These are phyloP conservation scores for Colletotrichum acutatum DNA, from an alignment of 2,329 filamentous ascomycete species.

Conservation along the genomic window DNA sequence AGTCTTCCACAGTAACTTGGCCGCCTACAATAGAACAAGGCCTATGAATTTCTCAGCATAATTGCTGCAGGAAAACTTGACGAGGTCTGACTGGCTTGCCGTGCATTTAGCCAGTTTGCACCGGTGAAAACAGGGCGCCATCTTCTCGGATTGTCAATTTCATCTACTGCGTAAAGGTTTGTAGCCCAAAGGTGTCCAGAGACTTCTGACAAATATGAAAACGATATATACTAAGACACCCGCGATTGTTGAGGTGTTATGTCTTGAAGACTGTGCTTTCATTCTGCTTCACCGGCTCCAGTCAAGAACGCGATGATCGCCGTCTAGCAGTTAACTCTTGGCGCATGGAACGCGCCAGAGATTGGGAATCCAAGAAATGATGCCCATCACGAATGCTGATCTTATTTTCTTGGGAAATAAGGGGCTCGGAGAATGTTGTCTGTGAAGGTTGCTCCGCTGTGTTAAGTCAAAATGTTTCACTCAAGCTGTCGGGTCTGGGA, in stretches of 20 bases:
- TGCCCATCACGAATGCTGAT: not conserved
- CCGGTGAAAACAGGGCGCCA: not conserved
- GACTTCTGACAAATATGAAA: not conserved
- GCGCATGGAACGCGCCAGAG: not conserved
- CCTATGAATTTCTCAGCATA: not conserved
- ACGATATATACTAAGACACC: not conserved
- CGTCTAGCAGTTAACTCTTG: not conserved
- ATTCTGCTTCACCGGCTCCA: not conserved
- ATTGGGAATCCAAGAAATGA: not conserved
- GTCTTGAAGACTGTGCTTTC: not conserved
- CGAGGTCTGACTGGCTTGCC: no score
- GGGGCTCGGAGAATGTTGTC: not conserved
- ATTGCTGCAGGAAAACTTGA: no score
- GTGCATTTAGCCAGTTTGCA: not conserved
- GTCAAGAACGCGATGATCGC: not conserved
- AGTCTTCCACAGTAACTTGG: not conserved
- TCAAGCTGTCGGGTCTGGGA: not conserved
- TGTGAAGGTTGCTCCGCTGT: not conserved
- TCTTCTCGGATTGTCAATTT: not conserved
- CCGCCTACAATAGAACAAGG: not conserved
- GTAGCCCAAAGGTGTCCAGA: not conserved
- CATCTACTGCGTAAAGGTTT: not conserved
- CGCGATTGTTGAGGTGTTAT: not conserved
- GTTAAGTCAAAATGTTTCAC: not conserved
- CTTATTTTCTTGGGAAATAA: not conserved